A percentile compares a stretch with the other conserved stretches of the same genome.
Evolutionary conservation across 2,329 filamentous ascomycete species (phyloP).

Genomic region (Thelonectria blattea): DNA sequence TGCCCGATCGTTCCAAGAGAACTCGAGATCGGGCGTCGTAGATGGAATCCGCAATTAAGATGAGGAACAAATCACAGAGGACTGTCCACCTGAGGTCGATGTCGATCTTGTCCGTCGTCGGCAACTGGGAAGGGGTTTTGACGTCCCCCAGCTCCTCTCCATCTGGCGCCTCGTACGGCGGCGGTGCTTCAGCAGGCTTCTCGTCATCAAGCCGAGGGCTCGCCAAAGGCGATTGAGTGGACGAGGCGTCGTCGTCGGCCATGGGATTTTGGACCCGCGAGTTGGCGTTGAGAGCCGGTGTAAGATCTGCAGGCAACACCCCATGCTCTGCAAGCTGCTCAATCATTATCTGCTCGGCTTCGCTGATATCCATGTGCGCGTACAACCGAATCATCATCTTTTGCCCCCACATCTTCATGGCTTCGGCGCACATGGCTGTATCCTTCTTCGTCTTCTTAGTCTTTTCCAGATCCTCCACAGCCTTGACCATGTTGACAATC

Average conservation of each 20-base stretch:
- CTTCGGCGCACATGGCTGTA: slow-evolving; percentile 72
- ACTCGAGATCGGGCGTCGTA: slow-evolving; percentile 90
- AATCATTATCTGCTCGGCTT: slow-evolving; percentile 96
- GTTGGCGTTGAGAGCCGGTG: slow-evolving; percentile 87
- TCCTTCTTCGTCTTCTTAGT: slow-evolving; percentile 75
- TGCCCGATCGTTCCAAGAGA: slow-evolving; percentile 82
- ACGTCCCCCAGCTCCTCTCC: slow-evolving; percentile 79
- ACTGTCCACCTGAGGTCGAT: slow-evolving; percentile 98
- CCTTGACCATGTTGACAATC: slow-evolving; percentile 77
- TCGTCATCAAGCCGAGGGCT: slow-evolving; percentile 52
- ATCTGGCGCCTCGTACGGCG: slow-evolving; percentile 67
- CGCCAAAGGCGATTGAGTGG: slow-evolving; percentile 25
- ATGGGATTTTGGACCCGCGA: slow-evolving; percentile 92
- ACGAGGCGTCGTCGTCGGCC: slow-evolving; percentile 58
- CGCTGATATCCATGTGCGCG: slow-evolving; percentile 93
- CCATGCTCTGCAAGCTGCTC: slow-evolving; percentile 95
- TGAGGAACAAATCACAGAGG: slow-evolving; percentile 91
- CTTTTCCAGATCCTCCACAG: slow-evolving; percentile 65
- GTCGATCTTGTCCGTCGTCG: slow-evolving; percentile 82
- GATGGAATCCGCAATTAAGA: slow-evolving; percentile 93
- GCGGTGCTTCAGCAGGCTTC: slow-evolving; percentile 56
- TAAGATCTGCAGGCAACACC: slow-evolving; percentile 82
- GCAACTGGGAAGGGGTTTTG: slow-evolving; percentile 81
- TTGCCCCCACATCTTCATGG: slow-evolving; percentile 93
- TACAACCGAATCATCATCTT: slow-evolving; percentile 98